A percentile compares a stretch with the other conserved stretches of the same genome.
Conservation (phyloP, 2,329 filamentous ascomycete genomes). For the Pseudogymnoascus sp. region DNA sequence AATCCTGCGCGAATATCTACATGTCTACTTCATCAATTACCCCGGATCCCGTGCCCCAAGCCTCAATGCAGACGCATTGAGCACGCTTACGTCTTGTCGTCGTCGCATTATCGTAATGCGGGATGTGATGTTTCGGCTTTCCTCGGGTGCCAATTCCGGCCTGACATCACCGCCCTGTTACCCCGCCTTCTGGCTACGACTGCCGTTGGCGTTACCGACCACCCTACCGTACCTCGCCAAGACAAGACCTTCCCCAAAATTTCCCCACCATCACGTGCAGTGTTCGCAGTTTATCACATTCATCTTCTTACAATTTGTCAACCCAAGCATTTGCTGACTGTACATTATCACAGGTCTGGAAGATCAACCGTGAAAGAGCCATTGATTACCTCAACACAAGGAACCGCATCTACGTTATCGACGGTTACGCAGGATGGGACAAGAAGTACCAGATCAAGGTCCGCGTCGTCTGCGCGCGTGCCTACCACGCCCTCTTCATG, state of each 20-base stretch:
- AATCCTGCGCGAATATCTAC: slow-evolving; percentile 12
- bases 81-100: not conserved
- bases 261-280: not conserved
- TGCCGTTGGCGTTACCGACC: not conserved
- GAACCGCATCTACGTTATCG: slow-evolving; percentile 96
- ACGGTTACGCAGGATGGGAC: slow-evolving; percentile 97
- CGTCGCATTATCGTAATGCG: not conserved
- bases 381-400: slow-evolving; percentile 99
- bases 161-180: not conserved
- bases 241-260: not conserved
- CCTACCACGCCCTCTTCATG: slow-evolving; percentile 99
- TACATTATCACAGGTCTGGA: slow-evolving; percentile 67
- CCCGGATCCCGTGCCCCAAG: slow-evolving; percentile 2
- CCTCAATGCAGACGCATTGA: not conserved
- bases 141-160: not conserved
- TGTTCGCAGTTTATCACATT: not conserved
- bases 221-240: not conserved
- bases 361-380: slow-evolving; percentile 97
- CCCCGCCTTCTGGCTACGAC: not conserved
- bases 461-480: slow-evolving; percentile 94
- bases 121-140: not conserved
- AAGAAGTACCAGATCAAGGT: slow-evolving; percentile 96
- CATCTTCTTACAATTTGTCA: not conserved
- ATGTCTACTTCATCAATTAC: slow-evolving; percentile 7
- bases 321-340: not conserved